Base-by-base conservation (phyloP, 108 stramenopile species). In the Bacterosira constricta region DNA sequence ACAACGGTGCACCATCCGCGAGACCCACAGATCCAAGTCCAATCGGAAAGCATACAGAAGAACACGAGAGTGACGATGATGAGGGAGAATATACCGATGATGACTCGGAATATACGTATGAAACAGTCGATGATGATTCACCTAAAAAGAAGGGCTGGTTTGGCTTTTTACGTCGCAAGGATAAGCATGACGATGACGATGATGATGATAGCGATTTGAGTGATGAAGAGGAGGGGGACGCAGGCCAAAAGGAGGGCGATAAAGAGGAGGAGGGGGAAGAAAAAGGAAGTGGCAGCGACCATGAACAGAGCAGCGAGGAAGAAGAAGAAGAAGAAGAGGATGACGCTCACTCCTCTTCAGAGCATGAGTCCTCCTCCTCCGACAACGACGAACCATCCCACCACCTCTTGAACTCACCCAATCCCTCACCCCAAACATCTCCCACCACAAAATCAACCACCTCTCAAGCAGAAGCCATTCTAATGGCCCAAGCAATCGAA, bases 401-500 rank as follows among this genome's bases (percentile, higher is more conserved):
- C 11, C 39, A 45, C 26, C 57, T 0, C 13, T n/a, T n/a, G n/a
- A n/a, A n/a, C n/a, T n/a, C n/a, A n/a, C n/a, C n/a, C n/a, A n/a
- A n/a, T n/a, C n/a, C n/a, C n/a, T n/a, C n/a, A n/a, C n/a, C n/a
- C n/a, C n/a, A n/a, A n/a, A n/a, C n/a, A n/a, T n/a, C n/a, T 47
- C 5, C 1, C 51, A 34, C 34, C 23, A 7, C 38, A 26, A 4
- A 8, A 39, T n/a, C 1, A 57, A 54, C 1, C 20, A 37, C 23
- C 38, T 29, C 45, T 39, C 26, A 49, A 47, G 66, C 50, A 3
- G 67, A 77, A 38, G 41, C 47, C 26, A 50, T 52, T 8, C 53
- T 78, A 31, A 72, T 72, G 71, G 77, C 77, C 62, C 62, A 69
- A 38, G 77, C 77, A 4, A 70, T 78, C 37, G 69, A 65, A 42